These are phyloP conservation scores for Tylopilus plumbeoviolaceoides DNA, from an alignment of 768 basidiomycete species.

Conservation along the genomic window DNA sequence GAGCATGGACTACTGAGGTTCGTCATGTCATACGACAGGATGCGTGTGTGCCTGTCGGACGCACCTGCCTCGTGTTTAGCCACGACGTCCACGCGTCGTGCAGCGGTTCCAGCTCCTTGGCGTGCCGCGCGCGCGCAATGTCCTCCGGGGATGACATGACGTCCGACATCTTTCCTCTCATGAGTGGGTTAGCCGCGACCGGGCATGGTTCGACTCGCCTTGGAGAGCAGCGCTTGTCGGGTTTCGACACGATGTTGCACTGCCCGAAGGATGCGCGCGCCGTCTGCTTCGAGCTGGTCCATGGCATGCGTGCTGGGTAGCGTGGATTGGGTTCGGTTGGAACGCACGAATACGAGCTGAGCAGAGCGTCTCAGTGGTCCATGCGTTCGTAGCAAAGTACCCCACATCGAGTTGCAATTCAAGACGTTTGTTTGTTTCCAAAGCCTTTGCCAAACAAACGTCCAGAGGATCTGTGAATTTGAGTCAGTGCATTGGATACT, in stretches of 20 bases:
- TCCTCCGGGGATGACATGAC: conserved; percentile 52
- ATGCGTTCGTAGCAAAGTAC: conserved; percentile 8
- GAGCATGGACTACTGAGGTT: conserved; percentile 54
- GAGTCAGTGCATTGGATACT: too few species aligned
- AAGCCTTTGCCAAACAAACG: too few species aligned
- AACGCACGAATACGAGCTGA: conserved; percentile 6
- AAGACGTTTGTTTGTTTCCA: too few species aligned
- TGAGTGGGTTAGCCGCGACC: background rate
- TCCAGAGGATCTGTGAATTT: too few species aligned
- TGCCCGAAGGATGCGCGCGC: conserved; percentile 50
- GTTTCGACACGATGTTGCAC: conserved; percentile 53
- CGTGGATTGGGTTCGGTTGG: conserved; percentile 11
- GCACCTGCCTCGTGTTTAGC: conserved; percentile 52
- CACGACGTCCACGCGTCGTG: conserved; percentile 67
- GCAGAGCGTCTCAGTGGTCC: conserved; percentile 13
- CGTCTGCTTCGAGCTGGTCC: conserved; percentile 37
- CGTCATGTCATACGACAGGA: conserved; percentile 8
- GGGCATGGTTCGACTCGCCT: conserved; percentile 31
- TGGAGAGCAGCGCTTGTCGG: conserved; percentile 40
- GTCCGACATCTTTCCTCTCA: conserved; percentile 46
- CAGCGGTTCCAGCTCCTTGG: conserved; percentile 69
- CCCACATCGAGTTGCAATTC: conserved; percentile 13
- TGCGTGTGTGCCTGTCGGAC: conserved; percentile 13
- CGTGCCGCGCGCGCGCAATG: conserved; percentile 52
- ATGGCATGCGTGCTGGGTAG: conserved; percentile 13